Evolutionary conservation across 2,329 filamentous ascomycete genomes (phyloP), one percentile per base, ranked within the genome.

Genomic region (Botryotinia convoluta): DNA sequence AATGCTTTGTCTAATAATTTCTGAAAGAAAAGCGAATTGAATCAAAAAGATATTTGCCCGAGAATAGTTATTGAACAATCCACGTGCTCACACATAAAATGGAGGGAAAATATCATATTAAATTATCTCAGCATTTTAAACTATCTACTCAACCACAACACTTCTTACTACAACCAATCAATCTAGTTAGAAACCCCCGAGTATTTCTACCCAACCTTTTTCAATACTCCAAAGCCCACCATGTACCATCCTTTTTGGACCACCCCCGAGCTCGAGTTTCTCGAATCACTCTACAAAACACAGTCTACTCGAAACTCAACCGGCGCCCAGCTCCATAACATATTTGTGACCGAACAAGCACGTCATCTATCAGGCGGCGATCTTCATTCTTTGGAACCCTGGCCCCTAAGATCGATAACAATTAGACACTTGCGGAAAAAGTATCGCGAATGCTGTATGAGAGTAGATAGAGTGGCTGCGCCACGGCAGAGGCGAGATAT

Each of bases 381-480:
- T 20, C 37, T 63, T 29, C 39, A 63, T n/a, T 18, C 16, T 44
- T 20, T 4, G 26, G 61, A 63, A 20, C 8, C 8, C 18, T 63
- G 61, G 61, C 39, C n/a, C 4, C 26, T 0, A 2, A 16, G 60
- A 29, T 3, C n/a, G 5, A 8, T 29, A 8, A 3, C 12, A n/a
- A 12, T 14, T n/a, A 4, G 1, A 2, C 0, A 4, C 45, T 26
- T 51, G 12, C 0, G 0, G 0, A 5, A 0, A 26, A 12, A n/a
- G 26, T 51, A 7, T 54, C 48, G 26, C 26, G 6, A 16, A 16
- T n/a, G 26, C 5, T n/a, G 48, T 14, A 7, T 0, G 22, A 45
- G 8, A 9, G 20, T 45, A 22, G 44, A 45, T 45, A 22, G 7
- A 45, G 8, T 3, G 18, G 18, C 16, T 35, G 3, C 16, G 10